Evolutionary conservation across 73 alveolate species (phyloP).

Genomic region (Diophrys appendiculata): DNA sequence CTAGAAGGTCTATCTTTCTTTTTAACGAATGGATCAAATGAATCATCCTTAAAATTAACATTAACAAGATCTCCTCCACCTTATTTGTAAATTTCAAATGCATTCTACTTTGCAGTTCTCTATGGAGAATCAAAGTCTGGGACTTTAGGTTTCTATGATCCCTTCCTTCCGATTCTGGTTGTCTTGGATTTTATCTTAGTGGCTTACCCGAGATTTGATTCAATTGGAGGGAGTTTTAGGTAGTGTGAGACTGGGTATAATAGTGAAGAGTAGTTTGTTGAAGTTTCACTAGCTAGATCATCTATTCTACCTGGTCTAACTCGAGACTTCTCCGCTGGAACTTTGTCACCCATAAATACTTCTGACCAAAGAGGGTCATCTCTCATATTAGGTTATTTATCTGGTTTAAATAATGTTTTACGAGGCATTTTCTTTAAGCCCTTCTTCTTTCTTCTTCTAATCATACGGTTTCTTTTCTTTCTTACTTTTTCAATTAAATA

Average conservation of each 20-base stretch:
- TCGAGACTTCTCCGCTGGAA: background rate
- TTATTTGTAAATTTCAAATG: background rate
- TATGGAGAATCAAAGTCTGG: background rate
- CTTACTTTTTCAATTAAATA: slow-evolving; percentile 47
- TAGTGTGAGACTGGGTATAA: background rate
- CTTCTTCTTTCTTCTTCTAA: slow-evolving; percentile 65
- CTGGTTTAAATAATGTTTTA: slow-evolving; percentile 54
- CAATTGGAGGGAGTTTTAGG: slow-evolving; percentile 16
- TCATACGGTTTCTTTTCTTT: slow-evolving; percentile 52
- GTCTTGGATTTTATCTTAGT: background rate
- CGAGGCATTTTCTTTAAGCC: slow-evolving; percentile 63
- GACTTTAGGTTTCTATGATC: background rate
- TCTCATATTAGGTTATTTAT: slow-evolving; percentile 38
- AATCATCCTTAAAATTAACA: background rate
- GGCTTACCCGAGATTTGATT: no score
- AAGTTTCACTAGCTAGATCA: slow-evolving; percentile 26
- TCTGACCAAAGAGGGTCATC: slow-evolving; percentile 68
- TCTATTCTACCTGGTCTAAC: slow-evolving; percentile 3
- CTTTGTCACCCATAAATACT: slow-evolving; percentile 49
- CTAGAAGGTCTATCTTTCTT: background rate
- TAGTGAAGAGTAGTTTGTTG: background rate
- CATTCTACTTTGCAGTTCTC: background rate
- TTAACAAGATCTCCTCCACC: background rate
- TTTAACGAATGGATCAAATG: background rate
- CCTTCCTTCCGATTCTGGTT: background rate